These are phyloP conservation scores for Rhododendron mucronatum DNA, from an alignment of 148 eudicot species.

Conservation along the genomic window DNA sequence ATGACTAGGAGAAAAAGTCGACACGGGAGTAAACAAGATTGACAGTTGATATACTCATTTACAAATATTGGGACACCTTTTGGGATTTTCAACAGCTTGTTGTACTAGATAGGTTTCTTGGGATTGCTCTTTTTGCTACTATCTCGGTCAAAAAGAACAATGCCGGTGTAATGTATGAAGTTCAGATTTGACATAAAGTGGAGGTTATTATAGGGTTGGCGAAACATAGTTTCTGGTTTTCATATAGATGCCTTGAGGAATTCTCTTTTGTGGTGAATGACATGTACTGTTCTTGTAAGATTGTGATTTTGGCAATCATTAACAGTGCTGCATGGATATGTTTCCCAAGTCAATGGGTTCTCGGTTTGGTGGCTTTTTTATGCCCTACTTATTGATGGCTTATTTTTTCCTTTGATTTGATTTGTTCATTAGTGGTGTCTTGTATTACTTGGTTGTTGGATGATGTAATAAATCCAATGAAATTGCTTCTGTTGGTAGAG, in stretches of 20 bases:
- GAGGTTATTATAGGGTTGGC: background rate
- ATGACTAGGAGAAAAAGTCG: slow-evolving; percentile 28
- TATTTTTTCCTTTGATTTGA: background rate
- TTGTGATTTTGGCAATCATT: background rate
- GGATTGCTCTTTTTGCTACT: background rate
- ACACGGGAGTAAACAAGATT: slow-evolving; percentile 11
- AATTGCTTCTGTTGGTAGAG: too few relatives aligned
- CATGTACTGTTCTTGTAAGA: background rate
- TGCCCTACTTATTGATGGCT: background rate
- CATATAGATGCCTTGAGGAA: background rate
- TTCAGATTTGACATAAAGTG: background rate
- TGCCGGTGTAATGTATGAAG: background rate
- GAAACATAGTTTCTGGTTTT: background rate
- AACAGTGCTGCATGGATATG: background rate
- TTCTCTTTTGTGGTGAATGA: background rate
- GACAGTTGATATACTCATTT: background rate
- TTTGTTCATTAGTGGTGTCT: background rate
- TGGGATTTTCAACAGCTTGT: slow-evolving; percentile 63
- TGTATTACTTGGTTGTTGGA: background rate
- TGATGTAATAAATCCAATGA: too few relatives aligned
- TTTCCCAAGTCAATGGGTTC: background rate
- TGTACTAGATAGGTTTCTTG: slow-evolving; percentile 21
- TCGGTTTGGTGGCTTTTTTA: background rate
- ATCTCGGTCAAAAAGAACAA: background rate
- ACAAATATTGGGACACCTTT: slow-evolving; percentile 3